These are phyloP conservation scores for Hanseniaspora gamundiae DNA, from an alignment of 1,139 yeast species.

Conservation along the genomic window DNA sequence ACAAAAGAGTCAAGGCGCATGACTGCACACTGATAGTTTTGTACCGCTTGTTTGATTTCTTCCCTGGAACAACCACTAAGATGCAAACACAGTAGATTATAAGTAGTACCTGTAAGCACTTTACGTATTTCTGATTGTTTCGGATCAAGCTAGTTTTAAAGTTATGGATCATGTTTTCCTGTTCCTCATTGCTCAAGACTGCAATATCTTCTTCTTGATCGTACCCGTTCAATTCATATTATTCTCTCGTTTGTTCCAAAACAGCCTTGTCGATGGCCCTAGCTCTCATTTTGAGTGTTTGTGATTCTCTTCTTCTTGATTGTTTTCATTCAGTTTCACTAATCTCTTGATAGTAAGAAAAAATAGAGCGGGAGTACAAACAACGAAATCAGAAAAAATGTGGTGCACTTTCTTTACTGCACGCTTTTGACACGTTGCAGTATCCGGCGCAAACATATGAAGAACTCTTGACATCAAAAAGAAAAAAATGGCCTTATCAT, in stretches of 20 bases:
- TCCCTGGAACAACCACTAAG: not conserved
- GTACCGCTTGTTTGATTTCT: not conserved
- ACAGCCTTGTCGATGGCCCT: slow-evolving; percentile 15
- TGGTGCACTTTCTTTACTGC: too few species aligned
- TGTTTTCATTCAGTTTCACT: too few species aligned
- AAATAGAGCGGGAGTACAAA: too few species aligned
- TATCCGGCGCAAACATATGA: too few species aligned
- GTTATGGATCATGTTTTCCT: slow-evolving; percentile 19
- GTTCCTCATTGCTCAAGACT: slow-evolving; percentile 21
- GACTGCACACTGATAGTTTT: not conserved
- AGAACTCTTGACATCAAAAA: too few species aligned
- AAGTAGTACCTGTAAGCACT: slow-evolving; percentile 13
- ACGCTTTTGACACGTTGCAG: too few species aligned
- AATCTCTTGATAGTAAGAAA: too few species aligned
- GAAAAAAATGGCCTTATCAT: too few species aligned
- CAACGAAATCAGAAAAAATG: too few species aligned
- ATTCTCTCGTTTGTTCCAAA: slow-evolving; percentile 9
- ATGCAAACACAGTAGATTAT: slow-evolving; percentile 12
- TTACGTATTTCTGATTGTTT: slow-evolving; percentile 15
- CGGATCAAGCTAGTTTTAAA: slow-evolving; percentile 15
- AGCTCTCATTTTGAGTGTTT: slow-evolving; percentile 14
- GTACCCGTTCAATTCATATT: slow-evolving; percentile 5
- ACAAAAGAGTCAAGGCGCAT: not conserved
- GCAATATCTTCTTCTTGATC: slow-evolving; percentile 10
- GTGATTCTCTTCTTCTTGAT: not conserved